Percentiles rank a stretch among this genome's conserved stretches.
Conservation (phyloP, 1,139 yeast genomes). For the Debaryomyces udenii region DNA sequence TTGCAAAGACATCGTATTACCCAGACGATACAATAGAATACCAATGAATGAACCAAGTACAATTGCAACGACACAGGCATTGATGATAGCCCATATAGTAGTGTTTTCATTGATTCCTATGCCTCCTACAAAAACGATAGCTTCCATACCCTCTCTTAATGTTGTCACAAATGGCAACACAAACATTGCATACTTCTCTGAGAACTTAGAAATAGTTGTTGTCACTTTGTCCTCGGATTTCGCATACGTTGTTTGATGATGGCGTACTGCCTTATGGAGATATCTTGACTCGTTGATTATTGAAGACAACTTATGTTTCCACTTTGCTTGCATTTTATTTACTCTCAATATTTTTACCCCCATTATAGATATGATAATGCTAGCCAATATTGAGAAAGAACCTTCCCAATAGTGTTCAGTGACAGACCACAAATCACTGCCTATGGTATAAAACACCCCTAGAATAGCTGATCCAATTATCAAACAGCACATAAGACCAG, state of each 20-base stretch:
- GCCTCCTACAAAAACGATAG: slow-evolving; percentile 51
- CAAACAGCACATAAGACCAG: slow-evolving; percentile 42
- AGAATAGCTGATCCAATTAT: slow-evolving; percentile 41
- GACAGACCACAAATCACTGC: slow-evolving; percentile 45
- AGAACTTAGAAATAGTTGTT: slow-evolving; percentile 19
- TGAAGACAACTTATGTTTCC: slow-evolving; percentile 66
- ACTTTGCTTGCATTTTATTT: slow-evolving; percentile 71
- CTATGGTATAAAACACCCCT: slow-evolving; percentile 39
- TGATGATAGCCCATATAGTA: slow-evolving; percentile 33
- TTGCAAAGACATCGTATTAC: slow-evolving; percentile 45
- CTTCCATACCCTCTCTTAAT: slow-evolving; percentile 52
- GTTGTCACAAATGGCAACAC: slow-evolving; percentile 50
- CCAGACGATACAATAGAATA: slow-evolving; percentile 41
- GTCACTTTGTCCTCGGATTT: slow-evolving; percentile 3
- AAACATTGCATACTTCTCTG: slow-evolving; percentile 44
- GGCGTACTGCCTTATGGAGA: slow-evolving; percentile 18
- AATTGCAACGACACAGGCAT: slow-evolving; percentile 36
- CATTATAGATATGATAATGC: slow-evolving; percentile 48
- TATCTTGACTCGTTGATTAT: slow-evolving; percentile 25
- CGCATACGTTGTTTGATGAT: background rate
- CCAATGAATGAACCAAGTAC: slow-evolving; percentile 40
- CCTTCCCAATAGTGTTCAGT: slow-evolving; percentile 55
- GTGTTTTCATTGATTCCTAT: slow-evolving; percentile 50
- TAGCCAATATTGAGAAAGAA: slow-evolving; percentile 45
- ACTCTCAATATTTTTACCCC: slow-evolving; percentile 47